Percentiles rank a stretch among this genome's conserved stretches.
Conservation (phyloP, 2,329 filamentous ascomycete species). For the Aspergillus ibericus region DNA sequence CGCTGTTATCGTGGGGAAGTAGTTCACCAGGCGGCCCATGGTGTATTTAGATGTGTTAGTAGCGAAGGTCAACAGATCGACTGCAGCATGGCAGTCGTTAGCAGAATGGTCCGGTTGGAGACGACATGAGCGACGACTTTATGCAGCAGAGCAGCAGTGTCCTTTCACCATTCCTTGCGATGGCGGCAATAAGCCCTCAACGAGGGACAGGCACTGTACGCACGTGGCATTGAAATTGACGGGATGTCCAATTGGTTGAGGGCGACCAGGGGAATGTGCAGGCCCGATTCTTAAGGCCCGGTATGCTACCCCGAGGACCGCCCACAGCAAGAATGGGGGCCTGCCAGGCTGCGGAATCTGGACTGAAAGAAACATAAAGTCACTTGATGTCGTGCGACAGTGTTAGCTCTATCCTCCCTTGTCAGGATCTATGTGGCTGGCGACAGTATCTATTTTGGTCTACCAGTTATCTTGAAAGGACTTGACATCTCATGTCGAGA, state of each 20-base stretch:
- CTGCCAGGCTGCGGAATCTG: background rate
- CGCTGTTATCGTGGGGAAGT: conserved; percentile 54
- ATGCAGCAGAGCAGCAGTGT: background rate
- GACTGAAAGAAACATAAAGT: background rate
- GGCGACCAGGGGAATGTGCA: background rate
- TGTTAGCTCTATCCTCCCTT: too few species aligned
- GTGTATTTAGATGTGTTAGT: background rate
- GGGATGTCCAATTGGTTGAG: background rate
- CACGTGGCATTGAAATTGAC: background rate
- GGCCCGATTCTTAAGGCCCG: background rate
- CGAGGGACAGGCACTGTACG: background rate
- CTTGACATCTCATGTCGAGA: too few species aligned
- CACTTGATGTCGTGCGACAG: background rate
- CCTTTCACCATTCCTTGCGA: conserved; percentile 1
- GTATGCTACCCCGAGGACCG: background rate
- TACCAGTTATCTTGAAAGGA: too few species aligned
- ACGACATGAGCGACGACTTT: background rate
- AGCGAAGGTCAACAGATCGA: background rate
- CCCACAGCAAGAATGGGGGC: background rate
- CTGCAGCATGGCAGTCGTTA: background rate
- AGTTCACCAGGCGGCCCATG: conserved; percentile 17
- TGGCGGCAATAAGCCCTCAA: background rate
- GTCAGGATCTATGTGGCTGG: too few species aligned
- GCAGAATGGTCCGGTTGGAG: background rate
- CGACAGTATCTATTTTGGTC: too few species aligned